These are phyloP conservation scores for Amanita fuliginea DNA, from an alignment of 768 basidiomycete genomes.

Conservation along the genomic window DNA sequence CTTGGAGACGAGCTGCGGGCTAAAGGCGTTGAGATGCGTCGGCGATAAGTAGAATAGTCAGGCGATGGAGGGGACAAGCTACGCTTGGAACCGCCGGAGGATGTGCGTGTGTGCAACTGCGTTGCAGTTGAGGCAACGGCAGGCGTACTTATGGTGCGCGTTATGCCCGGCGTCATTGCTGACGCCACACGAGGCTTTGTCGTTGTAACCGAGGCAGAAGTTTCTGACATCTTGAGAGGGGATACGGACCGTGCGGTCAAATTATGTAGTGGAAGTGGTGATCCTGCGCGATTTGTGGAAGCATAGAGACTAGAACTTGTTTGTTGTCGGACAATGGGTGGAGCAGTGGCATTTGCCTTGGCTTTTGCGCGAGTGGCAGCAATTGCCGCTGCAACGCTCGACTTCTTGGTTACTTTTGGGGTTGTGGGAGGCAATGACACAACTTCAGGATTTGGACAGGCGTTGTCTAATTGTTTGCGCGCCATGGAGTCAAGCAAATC, in stretches of 20 bases:
- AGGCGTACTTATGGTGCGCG: constrained; percentile 1
- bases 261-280: constrained; percentile 29
- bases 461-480: constrained; percentile 80
- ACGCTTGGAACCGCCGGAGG: constrained; percentile 24
- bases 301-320: constrained; percentile 65
- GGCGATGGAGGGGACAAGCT: constrained; percentile 31
- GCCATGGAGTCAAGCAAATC: constrained; percentile 55
- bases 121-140: constrained; percentile 10
- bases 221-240: constrained; percentile 26
- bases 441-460: constrained; percentile 52
- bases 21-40: constrained; percentile 42
- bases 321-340: constrained; percentile 71
- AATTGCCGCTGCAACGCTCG: constrained; percentile 75
- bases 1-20: constrained; percentile 19
- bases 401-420: constrained; percentile 59
- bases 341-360: constrained; percentile 72
- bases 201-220: constrained; percentile 7
- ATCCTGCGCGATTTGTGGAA: constrained; percentile 33
- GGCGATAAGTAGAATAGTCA: constrained; percentile 24
- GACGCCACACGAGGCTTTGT: constrained; percentile 31
- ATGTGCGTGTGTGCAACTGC: constrained; percentile 25
- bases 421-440: constrained; percentile 33
- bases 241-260: constrained; percentile 31
- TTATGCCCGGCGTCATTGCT: constrained; percentile 11
- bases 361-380: constrained; percentile 87